Conservation (phyloP, 2,329 filamentous ascomycete genomes). For the Calonectria hawksworthii region DNA sequence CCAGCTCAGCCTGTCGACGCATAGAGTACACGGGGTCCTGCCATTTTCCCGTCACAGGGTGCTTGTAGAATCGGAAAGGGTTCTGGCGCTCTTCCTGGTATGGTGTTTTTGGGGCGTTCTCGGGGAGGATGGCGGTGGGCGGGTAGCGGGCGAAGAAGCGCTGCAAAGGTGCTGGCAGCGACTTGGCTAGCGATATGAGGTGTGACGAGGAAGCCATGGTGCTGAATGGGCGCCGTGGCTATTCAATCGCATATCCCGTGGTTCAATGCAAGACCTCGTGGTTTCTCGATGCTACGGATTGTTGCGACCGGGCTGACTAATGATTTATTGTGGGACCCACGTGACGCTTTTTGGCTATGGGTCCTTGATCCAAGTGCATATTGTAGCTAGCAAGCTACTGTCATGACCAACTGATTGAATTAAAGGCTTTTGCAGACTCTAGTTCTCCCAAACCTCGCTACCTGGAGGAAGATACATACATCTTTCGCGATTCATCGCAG, state of each 20-base stretch:
- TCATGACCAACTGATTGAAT: not conserved
- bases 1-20: constrained; percentile 89
- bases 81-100: constrained; percentile 75
- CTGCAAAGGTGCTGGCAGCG: constrained; percentile 82
- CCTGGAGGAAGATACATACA: not conserved
- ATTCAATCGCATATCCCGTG: constrained; percentile 32
- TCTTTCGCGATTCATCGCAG: not conserved
- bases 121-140: constrained; percentile 72
- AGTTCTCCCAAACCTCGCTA: not conserved
- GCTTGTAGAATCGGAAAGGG: constrained; percentile 85
- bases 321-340: not conserved
- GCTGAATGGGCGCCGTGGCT: constrained; percentile 33
- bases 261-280: constrained; percentile 11
- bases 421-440: not conserved
- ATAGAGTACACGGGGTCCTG: constrained; percentile 86
- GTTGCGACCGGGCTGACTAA: constrained; percentile 30
- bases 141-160: constrained; percentile 94
- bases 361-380: not conserved
- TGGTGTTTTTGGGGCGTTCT: constrained; percentile 58
- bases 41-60: constrained; percentile 85
- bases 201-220: constrained; percentile 55
- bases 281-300: constrained; percentile 42
- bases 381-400: not conserved
- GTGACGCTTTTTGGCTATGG: not conserved
- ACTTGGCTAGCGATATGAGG: constrained; percentile 73